Evolutionary conservation across 2,329 filamentous ascomycete species (phyloP), one percentile per base, ranked within the genome.

Genomic region (Triangularia verruculosa): DNA sequence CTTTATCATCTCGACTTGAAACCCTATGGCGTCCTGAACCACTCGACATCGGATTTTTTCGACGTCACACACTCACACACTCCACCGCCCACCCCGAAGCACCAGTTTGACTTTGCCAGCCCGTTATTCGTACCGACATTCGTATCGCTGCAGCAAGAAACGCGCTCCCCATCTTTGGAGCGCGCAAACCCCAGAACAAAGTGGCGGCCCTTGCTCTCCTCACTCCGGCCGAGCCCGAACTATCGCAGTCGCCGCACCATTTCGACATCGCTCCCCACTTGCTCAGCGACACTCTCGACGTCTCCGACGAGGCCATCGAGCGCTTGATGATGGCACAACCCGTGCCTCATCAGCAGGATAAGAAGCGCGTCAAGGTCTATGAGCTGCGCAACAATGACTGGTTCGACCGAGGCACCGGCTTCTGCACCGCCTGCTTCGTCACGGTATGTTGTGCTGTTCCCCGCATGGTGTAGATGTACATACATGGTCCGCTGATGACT

Each of bases 351-450:
- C 84, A 83, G 80, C 79, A 82, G 77, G 86, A 88, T 73, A 86
- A 83, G 79, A 87, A 85, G 77, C 85, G 95, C 83, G 95, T 98
- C 78, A 99, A 99, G 83, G 95, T 99, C 76, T 99, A 99, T 78
- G 95, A 98, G 82, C 86, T 99, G 73, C 92, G 92, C 77, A 93
- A 97, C 80, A 97, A 96, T 84, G 95, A 98, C 86, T 99, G 95
- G 95, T 97, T 94, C 76, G 95, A 99, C 79, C 86, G 94, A 73
- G 95, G 95, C 68, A 99, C 95, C 56, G 95, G 95, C 67, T 97
- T 97, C 78, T 98, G 95, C 77, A 91, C 87, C 65, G 93, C 93
- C 56, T 84, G 88, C 68, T 86, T 90, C 68, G 79, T 89, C 68
- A 84, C 88, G 76, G 91, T 95, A 86, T 76, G 90, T 76, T 30